Evolutionary conservation across 306 rosid species (phyloP), one percentile per base, ranked within the genome.

Genomic region (Medicago arabica): DNA sequence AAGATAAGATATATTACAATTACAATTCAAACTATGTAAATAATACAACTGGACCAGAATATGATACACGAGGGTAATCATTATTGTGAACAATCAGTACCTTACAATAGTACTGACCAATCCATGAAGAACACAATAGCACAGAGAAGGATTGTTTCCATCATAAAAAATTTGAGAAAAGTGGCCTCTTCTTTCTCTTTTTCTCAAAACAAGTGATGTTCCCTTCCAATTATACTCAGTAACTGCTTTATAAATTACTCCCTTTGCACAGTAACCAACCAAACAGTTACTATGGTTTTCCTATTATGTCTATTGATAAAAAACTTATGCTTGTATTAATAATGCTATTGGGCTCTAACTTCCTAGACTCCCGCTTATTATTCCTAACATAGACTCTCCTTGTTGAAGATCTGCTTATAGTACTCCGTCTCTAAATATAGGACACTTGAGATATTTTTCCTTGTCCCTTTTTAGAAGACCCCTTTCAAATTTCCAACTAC

Each of bases 11-110:
- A 77, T 51, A 46, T 47, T n/a, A 57, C 19, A 34, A 14, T 41
- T 53, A 69, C 67, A 77, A 62, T 75, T 74, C 71, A 80, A 68
- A 78, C 38, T 44, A 64, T n/a, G 76, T 57, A 77, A 54, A 67
- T 57, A 68, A 58, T 58, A 76, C 13, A 55, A 54, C 34, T 54
- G n/a, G 58, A 57, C 23, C 74, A 25, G 58, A 77, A 68, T 43
- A 17, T 54, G 16, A 67, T 19, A 53, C 49, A 62, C 51, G 54
- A 3, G 8, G 40, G 46, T n/a, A 51, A 11, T 54, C 13, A 43
- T 76, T 23, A 25, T 76, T 23, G 59, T 16, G 59, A 67, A 17
- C 55, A 54, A 39, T 21, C 57, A 38, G 67, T 65, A 50, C 67
- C 59, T 40, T 54, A 55, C 47, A 40, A 66, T 54, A 54, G 57